phyloP scores from a whole-genome alignment of 2,329 filamentous ascomycete genomes.

The Pseudogymnoascus sp. region DNA sequence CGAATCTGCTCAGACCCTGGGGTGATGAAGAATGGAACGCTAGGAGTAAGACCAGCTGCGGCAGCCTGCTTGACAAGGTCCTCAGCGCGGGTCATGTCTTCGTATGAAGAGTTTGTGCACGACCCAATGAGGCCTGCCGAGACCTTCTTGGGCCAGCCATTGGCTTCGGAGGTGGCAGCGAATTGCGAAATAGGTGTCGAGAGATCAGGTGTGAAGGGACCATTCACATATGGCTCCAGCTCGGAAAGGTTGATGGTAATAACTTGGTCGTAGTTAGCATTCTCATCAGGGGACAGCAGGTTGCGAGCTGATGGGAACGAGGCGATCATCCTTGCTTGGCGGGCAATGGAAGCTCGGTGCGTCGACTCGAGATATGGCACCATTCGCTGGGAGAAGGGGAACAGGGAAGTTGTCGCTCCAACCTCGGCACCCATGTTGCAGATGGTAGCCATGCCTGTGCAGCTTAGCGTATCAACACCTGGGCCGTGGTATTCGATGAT shows the following conservation, averaged over 20 bases:
- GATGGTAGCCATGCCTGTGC: conserved; percentile 87
- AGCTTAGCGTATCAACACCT: conserved; percentile 81
- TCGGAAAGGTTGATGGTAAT: conserved; percentile 85
- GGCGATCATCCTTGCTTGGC: conserved; percentile 28
- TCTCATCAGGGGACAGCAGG: conserved; percentile 69
- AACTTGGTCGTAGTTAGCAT: conserved; percentile 81
- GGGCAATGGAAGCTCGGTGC: conserved; percentile 50
- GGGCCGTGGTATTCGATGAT: conserved; percentile 93
- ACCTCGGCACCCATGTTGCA: conserved; percentile 87
- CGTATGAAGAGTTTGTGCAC: conserved; percentile 98
- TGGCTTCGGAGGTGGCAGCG: conserved; percentile 72
- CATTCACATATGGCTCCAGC: conserved; percentile 94
- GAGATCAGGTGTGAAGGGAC: conserved; percentile 91
- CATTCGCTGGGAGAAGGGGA: conserved; percentile 84
- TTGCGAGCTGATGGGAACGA: conserved; percentile 42
- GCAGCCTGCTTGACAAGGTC: conserved; percentile 86
- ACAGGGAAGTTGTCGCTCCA: conserved; percentile 90
- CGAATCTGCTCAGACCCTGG: conserved; percentile 96
- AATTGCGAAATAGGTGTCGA: conserved; percentile 89
- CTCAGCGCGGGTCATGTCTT: conserved; percentile 96
- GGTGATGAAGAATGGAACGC: conserved; percentile 89
- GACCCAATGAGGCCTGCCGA: conserved; percentile 93
- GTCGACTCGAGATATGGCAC: conserved; percentile 82
- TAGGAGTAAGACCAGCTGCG: conserved; percentile 82
- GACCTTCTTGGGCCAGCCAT: conserved; percentile 85